A percentile compares a stretch with the other conserved stretches of the same genome.
Conservation (phyloP, 2,329 filamentous ascomycete genomes). For the Alternaria burnsii region DNA sequence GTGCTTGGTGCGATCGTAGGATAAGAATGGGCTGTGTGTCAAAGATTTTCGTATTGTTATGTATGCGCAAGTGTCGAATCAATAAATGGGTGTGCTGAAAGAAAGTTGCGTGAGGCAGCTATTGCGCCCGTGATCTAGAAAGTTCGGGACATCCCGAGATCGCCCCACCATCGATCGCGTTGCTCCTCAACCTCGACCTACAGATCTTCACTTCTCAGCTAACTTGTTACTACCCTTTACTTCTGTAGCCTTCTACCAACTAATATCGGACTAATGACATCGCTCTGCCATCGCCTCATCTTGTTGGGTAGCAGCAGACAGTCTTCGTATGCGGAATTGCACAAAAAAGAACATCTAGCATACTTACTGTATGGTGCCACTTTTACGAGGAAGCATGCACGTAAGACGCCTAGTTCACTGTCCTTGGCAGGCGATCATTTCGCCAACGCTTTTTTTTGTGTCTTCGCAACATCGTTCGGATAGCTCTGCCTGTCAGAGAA, state of each 20-base stretch:
- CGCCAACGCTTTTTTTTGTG: background rate
- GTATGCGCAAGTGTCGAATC: background rate
- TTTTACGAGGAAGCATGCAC: background rate
- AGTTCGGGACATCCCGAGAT: slow-evolving; percentile 3
- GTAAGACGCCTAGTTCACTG: background rate
- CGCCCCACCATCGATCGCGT: background rate
- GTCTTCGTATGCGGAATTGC: no score
- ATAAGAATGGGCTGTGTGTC: background rate
- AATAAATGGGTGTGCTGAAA: background rate
- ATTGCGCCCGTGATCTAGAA: background rate
- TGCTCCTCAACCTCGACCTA: background rate
- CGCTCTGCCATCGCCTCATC: background rate
- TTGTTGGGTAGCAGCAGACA: background rate
- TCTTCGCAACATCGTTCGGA: background rate
- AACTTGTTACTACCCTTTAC: background rate
- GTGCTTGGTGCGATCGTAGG: background rate
- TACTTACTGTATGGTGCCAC: background rate
- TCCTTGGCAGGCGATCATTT: no score
- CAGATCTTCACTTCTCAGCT: background rate
- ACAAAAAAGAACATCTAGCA: background rate
- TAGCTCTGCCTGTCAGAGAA: no score
- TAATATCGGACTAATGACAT: background rate
- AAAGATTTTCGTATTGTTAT: background rate
- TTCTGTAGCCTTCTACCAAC: background rate
- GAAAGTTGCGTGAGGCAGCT: slow-evolving; percentile 1